These are phyloP conservation scores for Immersiella caudata DNA, from an alignment of 495 filamentous ascomycete species.

Conservation along the genomic window DNA sequence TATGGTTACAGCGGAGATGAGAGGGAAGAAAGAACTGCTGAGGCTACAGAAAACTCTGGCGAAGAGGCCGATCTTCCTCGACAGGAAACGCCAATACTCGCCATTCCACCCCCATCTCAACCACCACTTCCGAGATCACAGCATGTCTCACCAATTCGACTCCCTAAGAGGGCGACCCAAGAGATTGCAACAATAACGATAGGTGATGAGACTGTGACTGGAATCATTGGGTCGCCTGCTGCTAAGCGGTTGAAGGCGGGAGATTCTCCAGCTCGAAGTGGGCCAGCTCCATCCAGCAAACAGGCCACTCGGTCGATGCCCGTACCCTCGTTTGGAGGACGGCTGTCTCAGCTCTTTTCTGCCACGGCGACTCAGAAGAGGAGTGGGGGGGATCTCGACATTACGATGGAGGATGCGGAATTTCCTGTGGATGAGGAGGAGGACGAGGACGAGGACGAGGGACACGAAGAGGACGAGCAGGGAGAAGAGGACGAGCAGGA, in stretches of 20 bases:
- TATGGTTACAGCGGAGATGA: neutral
- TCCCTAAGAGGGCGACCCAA: slow-evolving; percentile 61
- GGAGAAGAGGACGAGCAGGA: no score
- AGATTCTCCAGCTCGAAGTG: slow-evolving; percentile 14
- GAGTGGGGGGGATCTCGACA: slow-evolving; percentile 30
- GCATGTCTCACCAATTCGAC: slow-evolving; percentile 25
- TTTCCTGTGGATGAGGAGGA: slow-evolving; percentile 27
- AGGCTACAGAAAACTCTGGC: neutral
- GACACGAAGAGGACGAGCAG: slow-evolving; percentile 19
- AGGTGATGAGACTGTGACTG: slow-evolving; percentile 72
- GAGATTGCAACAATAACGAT: slow-evolving; percentile 89
- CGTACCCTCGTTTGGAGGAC: slow-evolving; percentile 61
- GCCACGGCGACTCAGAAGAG: slow-evolving; percentile 57
- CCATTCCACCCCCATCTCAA: slow-evolving; percentile 46
- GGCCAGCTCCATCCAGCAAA: neutral
- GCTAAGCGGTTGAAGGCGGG: slow-evolving; percentile 45
- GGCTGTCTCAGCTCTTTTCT: slow-evolving; percentile 69
- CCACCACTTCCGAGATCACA: slow-evolving; percentile 28
- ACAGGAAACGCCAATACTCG: slow-evolving; percentile 37
- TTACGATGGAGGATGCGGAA: slow-evolving; percentile 37
- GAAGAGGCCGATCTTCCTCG: slow-evolving; percentile 16
- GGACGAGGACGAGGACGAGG: slow-evolving; percentile 27
- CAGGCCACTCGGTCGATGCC: slow-evolving; percentile 19
- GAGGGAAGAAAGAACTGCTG: neutral
- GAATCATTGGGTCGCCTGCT: slow-evolving; percentile 47